Evolutionary conservation across 306 rosid species (phyloP).

Genomic region (Bauhinia variegata): DNA sequence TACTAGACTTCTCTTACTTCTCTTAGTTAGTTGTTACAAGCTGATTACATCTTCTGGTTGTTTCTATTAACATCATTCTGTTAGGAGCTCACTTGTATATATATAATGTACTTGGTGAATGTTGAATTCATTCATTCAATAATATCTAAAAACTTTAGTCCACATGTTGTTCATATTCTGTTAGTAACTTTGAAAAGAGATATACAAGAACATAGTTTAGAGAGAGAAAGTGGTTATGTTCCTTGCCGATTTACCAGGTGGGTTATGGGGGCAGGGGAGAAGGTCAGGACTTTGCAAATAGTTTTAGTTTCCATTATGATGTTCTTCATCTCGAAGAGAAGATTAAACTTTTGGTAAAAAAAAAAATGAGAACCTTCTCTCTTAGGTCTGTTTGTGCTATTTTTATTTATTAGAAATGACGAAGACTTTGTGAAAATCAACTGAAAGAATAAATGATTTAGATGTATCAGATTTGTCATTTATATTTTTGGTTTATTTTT

Average conservation of each 20-base stretch:
- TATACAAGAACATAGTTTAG: too few species aligned
- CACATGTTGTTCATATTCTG: too few species aligned
- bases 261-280: neutral
- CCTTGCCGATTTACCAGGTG: neutral
- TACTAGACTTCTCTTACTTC: too few species aligned
- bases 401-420: neutral
- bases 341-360: constrained; percentile 88
- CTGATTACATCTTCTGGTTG: too few species aligned
- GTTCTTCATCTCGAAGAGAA: constrained; percentile 95
- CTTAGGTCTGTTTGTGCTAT: constrained; percentile 60
- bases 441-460: neutral
- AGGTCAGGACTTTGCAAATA: neutral
- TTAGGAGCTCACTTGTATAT: too few species aligned
- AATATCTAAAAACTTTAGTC: too few species aligned
- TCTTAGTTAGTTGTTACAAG: too few species aligned
- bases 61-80: too few species aligned
- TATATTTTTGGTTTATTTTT: neutral
- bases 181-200: too few species aligned
- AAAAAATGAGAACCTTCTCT: constrained; percentile 87
- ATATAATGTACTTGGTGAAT: too few species aligned
- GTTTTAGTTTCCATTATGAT: constrained; percentile 37
- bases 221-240: too few species aligned
- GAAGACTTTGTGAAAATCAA: neutral
- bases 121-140: too few species aligned
- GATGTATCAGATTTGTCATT: neutral